Conservation (phyloP, 768 basidiomycete genomes). For the Paxillus rubicundulus region DNA sequence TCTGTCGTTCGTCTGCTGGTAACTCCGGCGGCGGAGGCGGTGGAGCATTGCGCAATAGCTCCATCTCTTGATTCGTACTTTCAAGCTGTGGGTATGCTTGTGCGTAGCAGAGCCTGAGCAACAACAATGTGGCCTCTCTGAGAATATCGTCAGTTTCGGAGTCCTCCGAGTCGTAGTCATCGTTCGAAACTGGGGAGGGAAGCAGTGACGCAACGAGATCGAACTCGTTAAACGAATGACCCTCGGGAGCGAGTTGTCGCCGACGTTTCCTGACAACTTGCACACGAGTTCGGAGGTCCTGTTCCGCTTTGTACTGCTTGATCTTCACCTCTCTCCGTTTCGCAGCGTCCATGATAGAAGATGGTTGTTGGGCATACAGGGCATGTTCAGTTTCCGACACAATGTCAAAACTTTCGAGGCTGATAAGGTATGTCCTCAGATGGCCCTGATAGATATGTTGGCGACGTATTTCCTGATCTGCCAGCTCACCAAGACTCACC, state of each 20-base stretch:
- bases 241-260: constrained; percentile 36
- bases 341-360: constrained; percentile 58
- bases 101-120: constrained; percentile 70
- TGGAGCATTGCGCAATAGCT: constrained; percentile 60
- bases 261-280: constrained; percentile 59
- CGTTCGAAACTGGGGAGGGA: constrained; percentile 29
- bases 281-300: constrained; percentile 67
- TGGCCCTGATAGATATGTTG: constrained; percentile 41
- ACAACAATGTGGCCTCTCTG: constrained; percentile 64
- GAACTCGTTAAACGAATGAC: constrained; percentile 47
- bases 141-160: constrained; percentile 61
- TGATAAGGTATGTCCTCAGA: constrained; percentile 44
- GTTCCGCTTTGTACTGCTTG: constrained; percentile 84
- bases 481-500: constrained; percentile 41
- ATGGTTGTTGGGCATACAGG: constrained; percentile 49
- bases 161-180: constrained; percentile 46
- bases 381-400: constrained; percentile 58
- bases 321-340: constrained; percentile 86
- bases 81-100: constrained; percentile 68
- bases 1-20: constrained; percentile 37
- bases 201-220: constrained; percentile 66
- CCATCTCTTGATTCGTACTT: constrained; percentile 67
- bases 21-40: constrained; percentile 33
- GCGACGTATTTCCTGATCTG: neutral
- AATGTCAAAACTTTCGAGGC: constrained; percentile 64